Base-by-base conservation (phyloP, 352 stramenopile genomes). In the Halophytophthora polymorphica region DNA sequence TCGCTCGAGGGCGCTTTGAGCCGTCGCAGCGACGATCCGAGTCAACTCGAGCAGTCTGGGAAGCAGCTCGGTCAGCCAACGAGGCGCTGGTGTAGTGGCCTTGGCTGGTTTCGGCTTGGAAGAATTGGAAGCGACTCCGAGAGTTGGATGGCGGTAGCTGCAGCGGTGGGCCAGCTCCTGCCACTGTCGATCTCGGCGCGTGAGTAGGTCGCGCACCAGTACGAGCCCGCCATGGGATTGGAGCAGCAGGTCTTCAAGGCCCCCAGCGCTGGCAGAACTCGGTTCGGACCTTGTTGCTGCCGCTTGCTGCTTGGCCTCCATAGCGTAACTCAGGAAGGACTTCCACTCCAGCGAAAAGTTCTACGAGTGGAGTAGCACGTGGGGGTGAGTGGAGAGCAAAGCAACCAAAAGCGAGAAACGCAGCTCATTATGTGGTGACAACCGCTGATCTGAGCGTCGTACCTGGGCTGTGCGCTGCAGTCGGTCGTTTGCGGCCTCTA, bases 311-410 rank as follows among this genome's bases (percentile, higher is more conserved):
- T 80, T 83, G 51, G 69, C 58, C 39, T 73, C 56, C 67, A 84
- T 77, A 10, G 70, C 72, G 46, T 73, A 79, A 33, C 58, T 55
- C 15, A 84, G 55, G 45, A 84, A 83, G 8, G 71, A 53, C 38
- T 81, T 82, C 75, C 75, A 86, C 52, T 86, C 75, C 18, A 65
- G 17, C 29, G 75, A 77, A 40, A 86, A 86, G 58, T 81, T 71
- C 65, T 83, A 46, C n/a, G n/a, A n/a, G n/a, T n/a, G n/a, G n/a
- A n/a, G n/a, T n/a, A n/a, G n/a, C n/a, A n/a, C n/a, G n/a, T n/a
- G n/a, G n/a, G n/a, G n/a, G 4, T 34, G n/a, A 50, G 2, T 33
- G 0, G 15, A 42, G 13, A 42, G 41, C 22, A 36, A 19, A 8
- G 29, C 23, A 43, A 35, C 13, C 22, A 17, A 15, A 1, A 6